These are phyloP conservation scores for Nothopassalora personata DNA, from an alignment of 2,329 filamentous ascomycete genomes.

Conservation along the genomic window DNA sequence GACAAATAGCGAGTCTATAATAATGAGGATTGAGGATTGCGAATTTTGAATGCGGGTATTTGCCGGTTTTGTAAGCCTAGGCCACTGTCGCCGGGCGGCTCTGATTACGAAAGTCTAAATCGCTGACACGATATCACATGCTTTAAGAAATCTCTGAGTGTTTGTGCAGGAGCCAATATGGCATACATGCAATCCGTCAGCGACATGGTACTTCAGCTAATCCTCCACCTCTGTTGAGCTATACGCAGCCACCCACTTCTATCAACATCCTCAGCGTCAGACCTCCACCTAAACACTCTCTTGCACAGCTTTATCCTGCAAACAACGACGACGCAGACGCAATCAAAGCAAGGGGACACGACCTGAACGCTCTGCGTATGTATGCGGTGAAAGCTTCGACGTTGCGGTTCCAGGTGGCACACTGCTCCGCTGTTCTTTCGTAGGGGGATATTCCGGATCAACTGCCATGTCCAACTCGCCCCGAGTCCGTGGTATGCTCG, in stretches of 20 bases:
- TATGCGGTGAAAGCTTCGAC: neutral
- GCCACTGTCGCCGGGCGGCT: too few species aligned
- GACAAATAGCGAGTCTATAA: too few species aligned
- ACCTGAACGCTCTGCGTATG: neutral
- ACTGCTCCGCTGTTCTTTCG: neutral
- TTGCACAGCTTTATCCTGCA: neutral
- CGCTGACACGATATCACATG: neutral
- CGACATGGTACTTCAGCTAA: neutral
- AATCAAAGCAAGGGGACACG: neutral
- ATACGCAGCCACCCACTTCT: neutral
- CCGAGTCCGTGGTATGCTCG: neutral
- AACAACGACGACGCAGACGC: neutral
- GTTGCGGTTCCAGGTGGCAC: neutral
- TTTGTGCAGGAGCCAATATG: neutral
- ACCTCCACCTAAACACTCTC: neutral
- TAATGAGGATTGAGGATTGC: too few species aligned
- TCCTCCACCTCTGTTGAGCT: neutral
- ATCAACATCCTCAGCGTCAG: neutral
- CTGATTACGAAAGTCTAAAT: neutral
- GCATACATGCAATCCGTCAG: neutral
- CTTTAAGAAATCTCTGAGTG: neutral
- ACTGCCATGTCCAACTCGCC: neutral
- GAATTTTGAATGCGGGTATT: too few species aligned
- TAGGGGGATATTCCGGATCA: too few species aligned
- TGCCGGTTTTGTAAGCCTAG: too few species aligned